A percentile compares a stretch with the other conserved stretches of the same genome.
Evolutionary conservation across 441 rosid species (phyloP).

Genomic region (Melastoma candidum): DNA sequence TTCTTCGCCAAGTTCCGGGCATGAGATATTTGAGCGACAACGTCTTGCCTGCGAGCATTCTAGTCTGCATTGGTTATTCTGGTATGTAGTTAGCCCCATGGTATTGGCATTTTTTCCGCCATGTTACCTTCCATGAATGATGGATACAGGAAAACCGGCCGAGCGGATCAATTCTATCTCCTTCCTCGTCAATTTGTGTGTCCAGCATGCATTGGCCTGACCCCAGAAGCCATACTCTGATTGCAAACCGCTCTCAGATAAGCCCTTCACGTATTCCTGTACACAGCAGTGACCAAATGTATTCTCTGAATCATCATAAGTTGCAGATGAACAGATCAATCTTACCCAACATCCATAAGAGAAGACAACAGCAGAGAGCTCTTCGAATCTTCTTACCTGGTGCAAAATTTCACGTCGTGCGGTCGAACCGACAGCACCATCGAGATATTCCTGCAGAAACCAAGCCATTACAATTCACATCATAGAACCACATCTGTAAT

Average conservation of each 20-base stretch:
- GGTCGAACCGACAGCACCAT: conserved; percentile 50
- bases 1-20: too few relatives aligned
- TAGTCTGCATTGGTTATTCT: too few relatives aligned
- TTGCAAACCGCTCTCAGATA: conserved; percentile 89
- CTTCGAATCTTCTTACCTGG: conserved; percentile 36
- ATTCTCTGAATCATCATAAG: background rate
- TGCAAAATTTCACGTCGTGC: conserved; percentile 65
- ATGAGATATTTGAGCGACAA: too few relatives aligned
- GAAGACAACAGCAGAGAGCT: too few relatives aligned
- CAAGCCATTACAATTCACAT: background rate
- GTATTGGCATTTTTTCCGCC: too few relatives aligned
- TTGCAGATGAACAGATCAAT: background rate
- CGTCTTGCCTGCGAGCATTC: too few relatives aligned
- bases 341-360: background rate
- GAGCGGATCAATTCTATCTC: conserved; percentile 60
- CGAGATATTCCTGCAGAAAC: conserved; percentile 75
- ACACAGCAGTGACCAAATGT: background rate
- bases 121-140: conserved; percentile 89
- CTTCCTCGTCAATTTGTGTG: conserved; percentile 50
- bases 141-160: conserved; percentile 74
- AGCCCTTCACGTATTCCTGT: conserved; percentile 89
- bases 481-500: too few relatives aligned
- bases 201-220: conserved; percentile 95
- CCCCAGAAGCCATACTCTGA: conserved; percentile 77
- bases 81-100: too few relatives aligned